phyloP scores from a whole-genome alignment of 2,329 filamentous ascomycete genomes.

The Ascochyta viciae-villosae region DNA sequence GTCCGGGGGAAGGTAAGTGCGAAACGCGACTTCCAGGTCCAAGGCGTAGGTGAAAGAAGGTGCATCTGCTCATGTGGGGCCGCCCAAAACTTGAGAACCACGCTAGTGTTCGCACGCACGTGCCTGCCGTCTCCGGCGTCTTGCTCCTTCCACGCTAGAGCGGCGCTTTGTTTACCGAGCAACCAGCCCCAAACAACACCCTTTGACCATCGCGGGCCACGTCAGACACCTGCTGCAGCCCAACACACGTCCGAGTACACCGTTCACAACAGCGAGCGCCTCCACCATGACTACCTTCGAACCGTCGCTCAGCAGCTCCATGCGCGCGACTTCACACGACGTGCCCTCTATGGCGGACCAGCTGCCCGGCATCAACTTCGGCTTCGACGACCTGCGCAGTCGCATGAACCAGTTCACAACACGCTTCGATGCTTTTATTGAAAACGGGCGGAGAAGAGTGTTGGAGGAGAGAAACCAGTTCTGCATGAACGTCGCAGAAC shows the following conservation, averaged over 20 bases:
- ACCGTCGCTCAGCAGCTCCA: conserved; percentile 70
- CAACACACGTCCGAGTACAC: not conserved
- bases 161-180: conserved; percentile 39
- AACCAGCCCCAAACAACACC: conserved; percentile 35
- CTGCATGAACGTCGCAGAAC: conserved; percentile 84
- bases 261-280: conserved; percentile 15
- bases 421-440: conserved; percentile 92
- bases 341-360: conserved; percentile 75
- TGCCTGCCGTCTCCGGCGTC: conserved; percentile 28
- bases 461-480: conserved; percentile 95
- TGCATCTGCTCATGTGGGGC: conserved; percentile 11
- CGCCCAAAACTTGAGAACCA: conserved; percentile 23
- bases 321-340: conserved; percentile 64
- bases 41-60: conserved; percentile 9
- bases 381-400: conserved; percentile 92
- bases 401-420: conserved; percentile 93
- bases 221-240: conserved; percentile 17
- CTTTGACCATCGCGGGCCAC: conserved; percentile 25
- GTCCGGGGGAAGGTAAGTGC: not conserved
- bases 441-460: conserved; percentile 85
- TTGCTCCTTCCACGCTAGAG: conserved; percentile 18
- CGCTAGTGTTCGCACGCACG: conserved; percentile 35
- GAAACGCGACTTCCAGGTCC: not conserved
- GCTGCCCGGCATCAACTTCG: conserved; percentile 90
- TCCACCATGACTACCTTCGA: conserved; percentile 69